Conservation (phyloP, 2,329 filamentous ascomycete species). For the Ophioceras dolichostomum region DNA sequence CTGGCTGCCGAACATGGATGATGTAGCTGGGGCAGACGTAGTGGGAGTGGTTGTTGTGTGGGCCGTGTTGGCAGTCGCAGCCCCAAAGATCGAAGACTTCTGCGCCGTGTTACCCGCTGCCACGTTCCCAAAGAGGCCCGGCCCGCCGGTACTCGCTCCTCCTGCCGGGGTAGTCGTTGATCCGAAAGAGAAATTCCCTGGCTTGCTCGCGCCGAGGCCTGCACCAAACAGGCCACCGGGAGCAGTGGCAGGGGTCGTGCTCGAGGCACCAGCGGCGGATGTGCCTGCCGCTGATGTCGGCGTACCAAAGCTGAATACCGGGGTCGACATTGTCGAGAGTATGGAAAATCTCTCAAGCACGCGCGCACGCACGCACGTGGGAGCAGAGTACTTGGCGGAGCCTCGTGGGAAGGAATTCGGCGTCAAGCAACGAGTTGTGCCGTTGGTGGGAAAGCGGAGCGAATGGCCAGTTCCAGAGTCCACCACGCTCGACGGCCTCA, state of each 20-base stretch:
- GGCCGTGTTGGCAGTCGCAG: neutral
- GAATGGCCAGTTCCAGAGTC: too few species aligned
- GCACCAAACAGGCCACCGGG: constrained; percentile 27
- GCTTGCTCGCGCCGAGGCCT: constrained; percentile 9
- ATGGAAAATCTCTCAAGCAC: too few species aligned
- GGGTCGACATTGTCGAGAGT: constrained; percentile 8
- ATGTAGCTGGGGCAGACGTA: constrained; percentile 10
- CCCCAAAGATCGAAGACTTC: constrained; percentile 5
- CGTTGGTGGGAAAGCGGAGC: too few species aligned
- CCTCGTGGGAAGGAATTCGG: too few species aligned
- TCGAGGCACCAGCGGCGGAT: constrained; percentile 21
- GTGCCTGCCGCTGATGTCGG: too few species aligned
- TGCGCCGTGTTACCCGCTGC: constrained; percentile 8
- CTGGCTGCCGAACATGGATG: constrained; percentile 4
- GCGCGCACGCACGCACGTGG: constrained; percentile 5
- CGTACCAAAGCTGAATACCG: constrained; percentile 15
- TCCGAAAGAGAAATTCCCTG: constrained; percentile 27
- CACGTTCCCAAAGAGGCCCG: constrained; percentile 11
- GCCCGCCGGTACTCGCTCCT: constrained; percentile 8
- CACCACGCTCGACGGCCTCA: too few species aligned
- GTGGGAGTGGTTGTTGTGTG: constrained; percentile 4
- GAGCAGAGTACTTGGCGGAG: too few species aligned
- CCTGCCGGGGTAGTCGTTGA: constrained; percentile 15
- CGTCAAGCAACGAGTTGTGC: too few species aligned
- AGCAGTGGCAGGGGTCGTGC: constrained; percentile 23